Conservation (phyloP, 306 rosid genomes). For the Aeschynomene evenia region DNA sequence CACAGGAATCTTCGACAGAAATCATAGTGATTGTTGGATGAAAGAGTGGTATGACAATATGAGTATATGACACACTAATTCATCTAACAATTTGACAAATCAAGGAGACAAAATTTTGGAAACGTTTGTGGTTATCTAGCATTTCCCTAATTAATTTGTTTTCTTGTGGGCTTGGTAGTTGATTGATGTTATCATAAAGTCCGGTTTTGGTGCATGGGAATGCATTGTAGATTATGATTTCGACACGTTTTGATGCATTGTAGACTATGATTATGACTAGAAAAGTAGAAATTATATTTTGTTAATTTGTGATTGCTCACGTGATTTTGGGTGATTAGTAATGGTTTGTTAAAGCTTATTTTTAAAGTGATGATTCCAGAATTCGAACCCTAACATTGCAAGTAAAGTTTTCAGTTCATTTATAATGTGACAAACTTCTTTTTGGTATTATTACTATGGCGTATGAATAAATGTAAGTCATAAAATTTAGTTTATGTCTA, state of each 20-base stretch:
- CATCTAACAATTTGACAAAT: too few species aligned
- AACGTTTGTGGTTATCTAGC: too few species aligned
- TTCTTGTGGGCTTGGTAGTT: neutral
- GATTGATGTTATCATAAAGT: neutral
- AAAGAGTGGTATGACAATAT: too few species aligned
- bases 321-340: neutral
- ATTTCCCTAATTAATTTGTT: slow-evolving; percentile 20
- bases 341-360: neutral
- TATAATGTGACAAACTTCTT: neutral
- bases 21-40: too few species aligned
- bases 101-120: too few species aligned
- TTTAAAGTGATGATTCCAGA: neutral
- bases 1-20: too few species aligned
- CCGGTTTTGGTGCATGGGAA: neutral
- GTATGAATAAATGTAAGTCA: neutral
- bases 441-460: neutral
- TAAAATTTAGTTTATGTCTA: neutral
- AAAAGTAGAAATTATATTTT: too few species aligned
- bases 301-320: neutral
- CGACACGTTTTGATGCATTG: too few species aligned
- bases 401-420: neutral
- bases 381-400: neutral
- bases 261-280: too few species aligned
- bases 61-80: too few species aligned
- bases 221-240: neutral